phyloP scores from a whole-genome alignment of 2,329 filamentous ascomycete species.

The Pyrenophora tritici-repentis region DNA sequence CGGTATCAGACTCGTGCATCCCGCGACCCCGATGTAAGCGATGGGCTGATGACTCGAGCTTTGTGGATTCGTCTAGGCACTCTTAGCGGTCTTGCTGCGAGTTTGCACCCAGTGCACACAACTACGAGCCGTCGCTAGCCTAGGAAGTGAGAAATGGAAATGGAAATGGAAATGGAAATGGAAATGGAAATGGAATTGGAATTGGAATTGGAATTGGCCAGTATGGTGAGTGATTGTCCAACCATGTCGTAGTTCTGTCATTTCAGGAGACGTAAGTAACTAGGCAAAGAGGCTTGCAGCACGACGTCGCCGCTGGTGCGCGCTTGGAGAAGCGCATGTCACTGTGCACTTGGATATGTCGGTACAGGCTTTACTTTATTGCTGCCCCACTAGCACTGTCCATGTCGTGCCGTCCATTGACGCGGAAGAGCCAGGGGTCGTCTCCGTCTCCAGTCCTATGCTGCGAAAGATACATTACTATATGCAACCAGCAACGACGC shows the following conservation, averaged over 20 bases:
- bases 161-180: too few species aligned
- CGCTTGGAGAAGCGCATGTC: conserved; percentile 1
- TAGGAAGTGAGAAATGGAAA: too few species aligned
- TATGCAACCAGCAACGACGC: conserved; percentile 7
- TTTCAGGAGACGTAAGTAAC: too few species aligned
- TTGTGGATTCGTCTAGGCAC: not conserved
- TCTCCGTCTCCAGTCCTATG: conserved; percentile 1
- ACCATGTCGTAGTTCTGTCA: too few species aligned
- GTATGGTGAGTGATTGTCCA: too few species aligned
- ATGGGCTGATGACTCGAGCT: conserved; percentile 6
- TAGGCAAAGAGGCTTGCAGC: not conserved
- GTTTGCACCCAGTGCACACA: too few species aligned
- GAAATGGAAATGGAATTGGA: too few species aligned
- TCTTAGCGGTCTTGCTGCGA: not conserved
- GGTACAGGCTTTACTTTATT: conserved; percentile 11
- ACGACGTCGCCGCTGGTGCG: not conserved
- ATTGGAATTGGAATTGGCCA: too few species aligned
- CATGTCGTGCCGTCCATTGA: conserved; percentile 6
- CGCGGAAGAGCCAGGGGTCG: conserved; percentile 6
- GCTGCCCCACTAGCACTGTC: conserved; percentile 9
- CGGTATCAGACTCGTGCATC: conserved; percentile 19
- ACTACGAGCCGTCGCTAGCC: not conserved
- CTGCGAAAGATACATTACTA: not conserved
- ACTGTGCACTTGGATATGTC: not conserved
- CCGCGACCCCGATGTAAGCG: conserved; percentile 19